phyloP scores from a whole-genome alignment of 352 stramenopile genomes.

The Phytophthora sp. region DNA sequence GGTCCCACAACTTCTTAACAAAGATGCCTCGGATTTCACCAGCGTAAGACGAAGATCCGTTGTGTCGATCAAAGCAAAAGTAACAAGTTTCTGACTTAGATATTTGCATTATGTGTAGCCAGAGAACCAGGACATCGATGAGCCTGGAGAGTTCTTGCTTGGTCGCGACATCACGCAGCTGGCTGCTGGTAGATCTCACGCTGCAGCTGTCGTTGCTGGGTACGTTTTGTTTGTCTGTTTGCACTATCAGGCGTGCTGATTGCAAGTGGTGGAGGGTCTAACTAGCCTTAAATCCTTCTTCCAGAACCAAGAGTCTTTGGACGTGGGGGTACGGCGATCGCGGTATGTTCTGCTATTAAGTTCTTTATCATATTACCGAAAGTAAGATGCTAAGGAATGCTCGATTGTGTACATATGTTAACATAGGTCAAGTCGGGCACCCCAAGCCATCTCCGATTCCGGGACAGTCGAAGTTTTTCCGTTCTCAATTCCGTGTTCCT shows the following conservation, averaged over 20 bases:
- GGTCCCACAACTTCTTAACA: slow-evolving; percentile 82
- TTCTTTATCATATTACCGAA: background rate
- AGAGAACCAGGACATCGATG: slow-evolving; percentile 63
- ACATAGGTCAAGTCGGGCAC: slow-evolving; percentile 68
- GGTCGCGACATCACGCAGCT: slow-evolving; percentile 72
- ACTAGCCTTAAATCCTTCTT: background rate
- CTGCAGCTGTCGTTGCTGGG: slow-evolving; percentile 54
- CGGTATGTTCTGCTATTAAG: slow-evolving; percentile 24
- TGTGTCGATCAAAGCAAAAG: slow-evolving; percentile 1
- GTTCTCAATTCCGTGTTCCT: slow-evolving; percentile 74
- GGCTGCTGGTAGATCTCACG: slow-evolving; percentile 66
- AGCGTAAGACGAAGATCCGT: slow-evolving; percentile 40
- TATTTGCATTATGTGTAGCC: slow-evolving; percentile 30
- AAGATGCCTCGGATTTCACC: slow-evolving; percentile 62
- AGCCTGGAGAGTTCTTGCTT: slow-evolving; percentile 73
- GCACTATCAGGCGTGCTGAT: background rate
- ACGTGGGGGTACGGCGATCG: slow-evolving; percentile 78
- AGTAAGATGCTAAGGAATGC: background rate
- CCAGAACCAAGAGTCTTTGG: slow-evolving; percentile 72
- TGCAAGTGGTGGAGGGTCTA: background rate
- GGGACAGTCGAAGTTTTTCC: slow-evolving; percentile 82
- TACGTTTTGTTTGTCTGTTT: slow-evolving; percentile 29
- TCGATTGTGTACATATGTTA: background rate
- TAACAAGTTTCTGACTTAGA: background rate
- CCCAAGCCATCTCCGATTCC: slow-evolving; percentile 53